These are phyloP conservation scores for Pisolithus orientalis DNA, from an alignment of 768 basidiomycete genomes.

Conservation along the genomic window DNA sequence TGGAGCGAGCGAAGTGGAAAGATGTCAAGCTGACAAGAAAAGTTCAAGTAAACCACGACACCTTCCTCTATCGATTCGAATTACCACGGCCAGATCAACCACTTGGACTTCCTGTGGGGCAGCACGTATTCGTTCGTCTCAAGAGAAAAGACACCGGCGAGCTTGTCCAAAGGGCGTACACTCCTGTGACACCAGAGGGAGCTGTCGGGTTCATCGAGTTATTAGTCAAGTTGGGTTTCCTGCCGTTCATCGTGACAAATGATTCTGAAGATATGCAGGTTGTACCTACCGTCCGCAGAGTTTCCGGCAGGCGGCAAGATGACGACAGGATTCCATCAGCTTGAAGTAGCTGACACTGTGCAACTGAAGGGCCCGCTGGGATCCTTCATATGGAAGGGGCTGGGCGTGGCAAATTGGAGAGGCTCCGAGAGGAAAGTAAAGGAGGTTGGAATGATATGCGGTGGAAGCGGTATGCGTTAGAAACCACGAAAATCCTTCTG, in stretches of 20 bases:
- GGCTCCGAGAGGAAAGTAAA: conserved; percentile 29
- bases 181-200: conserved; percentile 42
- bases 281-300: conserved; percentile 35
- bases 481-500: neutral
- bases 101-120: conserved; percentile 52
- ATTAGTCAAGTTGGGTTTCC: conserved; percentile 40
- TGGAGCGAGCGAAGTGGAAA: conserved; percentile 46
- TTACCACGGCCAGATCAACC: conserved; percentile 34
- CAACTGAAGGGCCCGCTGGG: conserved; percentile 60
- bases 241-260: neutral
- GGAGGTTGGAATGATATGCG: conserved; percentile 50
- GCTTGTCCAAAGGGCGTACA: conserved; percentile 52
- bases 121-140: conserved; percentile 52
- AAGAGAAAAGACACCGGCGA: conserved; percentile 34
- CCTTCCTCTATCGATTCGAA: conserved; percentile 44
- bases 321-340: conserved; percentile 41
- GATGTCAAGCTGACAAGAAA: conserved; percentile 32
- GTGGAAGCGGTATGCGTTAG: conserved; percentile 40
- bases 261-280: conserved; percentile 21
- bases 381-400: conserved; percentile 46
- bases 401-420: conserved; percentile 31
- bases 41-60: conserved; percentile 39
- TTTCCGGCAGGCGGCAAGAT: conserved; percentile 47
- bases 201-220: conserved; percentile 45
- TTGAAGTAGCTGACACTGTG: conserved; percentile 41